Evolutionary conservation across 352 stramenopile genomes (phyloP), one percentile per base, ranked within the genome.

Genomic region (Globisporangium paroecandrum): DNA sequence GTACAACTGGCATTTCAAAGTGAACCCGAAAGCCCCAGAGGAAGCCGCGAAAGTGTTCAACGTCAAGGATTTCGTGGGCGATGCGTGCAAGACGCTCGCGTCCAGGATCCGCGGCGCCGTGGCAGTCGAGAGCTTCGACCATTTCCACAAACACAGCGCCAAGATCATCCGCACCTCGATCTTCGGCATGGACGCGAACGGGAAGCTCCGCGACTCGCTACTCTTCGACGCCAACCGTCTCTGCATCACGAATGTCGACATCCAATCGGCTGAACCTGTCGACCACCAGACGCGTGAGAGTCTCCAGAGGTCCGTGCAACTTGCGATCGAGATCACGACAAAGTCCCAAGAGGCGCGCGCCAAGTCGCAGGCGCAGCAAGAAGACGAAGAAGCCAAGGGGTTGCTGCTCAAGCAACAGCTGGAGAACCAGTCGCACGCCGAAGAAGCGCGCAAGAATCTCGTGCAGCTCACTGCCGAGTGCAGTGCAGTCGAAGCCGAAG

Each of bases 261-360:
- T 94, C 43, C 85, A 94, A 51, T 90, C 82, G 7, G 85, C 84
- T 25, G 85, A 94, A 62, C 85, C 85, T 2, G 85, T 94, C 29
- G 85, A 94, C 22, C 74, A 79, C 10, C 70, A 89, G 43, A 94
- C 85, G 3, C 82, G 85, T 25, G 79, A 89, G 62, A 91, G 82
- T 70, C 68, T 94, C 38, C 85, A 94, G 67, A 92, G 91, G 67
- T 91, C 82, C 1, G 85, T 94, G 53, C 85, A 94, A 43, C 64
- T 94, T n/a, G 85, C 85, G 27, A 94, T 94, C 54, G 83, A 92
- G 64, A 94, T 94, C 77, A 94, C 85, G 38, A 94, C 85, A 54
- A 90, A 94, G 60, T 92, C 83, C 1, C 85, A 94, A 56, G 85
- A 94, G 61, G 85, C 85, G 10, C 82, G 83, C 4, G 85, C 85